Evolutionary conservation across 1,284 basidiomycete species (phyloP).

Genomic region (Phellopilus nigrolimitatus): DNA sequence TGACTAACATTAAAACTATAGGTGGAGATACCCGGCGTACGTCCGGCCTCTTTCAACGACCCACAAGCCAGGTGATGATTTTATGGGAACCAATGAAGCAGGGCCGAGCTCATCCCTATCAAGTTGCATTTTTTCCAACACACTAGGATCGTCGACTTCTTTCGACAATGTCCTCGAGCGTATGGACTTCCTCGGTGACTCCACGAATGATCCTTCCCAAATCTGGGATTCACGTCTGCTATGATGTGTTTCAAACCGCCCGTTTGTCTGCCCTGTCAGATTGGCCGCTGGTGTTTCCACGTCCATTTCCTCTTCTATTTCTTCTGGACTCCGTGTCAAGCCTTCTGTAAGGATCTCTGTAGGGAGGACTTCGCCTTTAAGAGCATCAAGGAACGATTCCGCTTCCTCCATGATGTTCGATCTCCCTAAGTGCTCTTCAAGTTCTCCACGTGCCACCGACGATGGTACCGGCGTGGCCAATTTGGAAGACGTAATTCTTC

Average conservation of each 20-base stretch:
- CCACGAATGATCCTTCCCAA: neutral
- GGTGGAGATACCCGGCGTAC: neutral
- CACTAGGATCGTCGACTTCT: neutral
- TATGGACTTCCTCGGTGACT: neutral
- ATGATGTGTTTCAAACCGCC: neutral
- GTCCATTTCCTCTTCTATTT: neutral
- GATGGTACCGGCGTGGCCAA: neutral
- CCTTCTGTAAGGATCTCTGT: neutral
- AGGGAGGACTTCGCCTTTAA: neutral
- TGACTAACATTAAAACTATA: neutral
- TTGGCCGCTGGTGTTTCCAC: neutral
- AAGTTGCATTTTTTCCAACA: neutral
- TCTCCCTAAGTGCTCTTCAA: neutral
- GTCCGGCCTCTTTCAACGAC: neutral
- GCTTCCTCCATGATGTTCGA: conserved; percentile 1
- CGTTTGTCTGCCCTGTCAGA: neutral
- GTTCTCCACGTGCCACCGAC: too few relatives aligned
- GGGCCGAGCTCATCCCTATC: neutral
- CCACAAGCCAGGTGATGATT: neutral
- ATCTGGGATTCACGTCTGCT: neutral
- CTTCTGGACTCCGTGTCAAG: neutral
- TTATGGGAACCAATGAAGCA: neutral
- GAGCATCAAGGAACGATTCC: conserved; percentile 6
- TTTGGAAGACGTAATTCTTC: neutral
- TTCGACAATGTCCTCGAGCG: neutral